Evolutionary conservation across 306 rosid species (phyloP).

Genomic region (Cicer judaicum): DNA sequence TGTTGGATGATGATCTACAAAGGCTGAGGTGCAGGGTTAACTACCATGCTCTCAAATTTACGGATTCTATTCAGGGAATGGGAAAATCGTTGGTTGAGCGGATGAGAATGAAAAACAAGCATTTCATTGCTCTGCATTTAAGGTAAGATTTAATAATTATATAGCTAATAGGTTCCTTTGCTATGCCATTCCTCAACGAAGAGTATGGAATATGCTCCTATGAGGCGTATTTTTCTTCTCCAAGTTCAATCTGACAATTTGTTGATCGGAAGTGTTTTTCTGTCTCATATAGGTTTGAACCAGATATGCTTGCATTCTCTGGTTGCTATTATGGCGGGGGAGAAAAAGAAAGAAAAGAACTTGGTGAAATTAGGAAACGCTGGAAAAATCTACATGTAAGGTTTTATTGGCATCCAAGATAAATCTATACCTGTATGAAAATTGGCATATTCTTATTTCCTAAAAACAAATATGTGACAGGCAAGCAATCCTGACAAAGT

Average conservation of each 20-base stretch:
- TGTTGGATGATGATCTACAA: slow-evolving; percentile 67
- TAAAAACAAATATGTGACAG: slow-evolving; percentile 43
- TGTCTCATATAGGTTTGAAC: slow-evolving; percentile 67
- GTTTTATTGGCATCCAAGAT: slow-evolving; percentile 29
- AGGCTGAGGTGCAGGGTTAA: slow-evolving; percentile 87
- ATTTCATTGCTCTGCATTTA: slow-evolving; percentile 88
- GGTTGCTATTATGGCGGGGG: slow-evolving; percentile 99
- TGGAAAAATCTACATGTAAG: slow-evolving; percentile 89
- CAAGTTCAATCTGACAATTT: slow-evolving; percentile 18
- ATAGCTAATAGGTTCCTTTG: slow-evolving; percentile 31
- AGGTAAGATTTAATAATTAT: slow-evolving; percentile 57
- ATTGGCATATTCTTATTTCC: slow-evolving; percentile 36
- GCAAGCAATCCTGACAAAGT: slow-evolving; percentile 75
- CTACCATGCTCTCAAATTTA: slow-evolving; percentile 84
- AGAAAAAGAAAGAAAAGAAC: slow-evolving; percentile 74
- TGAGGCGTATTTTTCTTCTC: neutral
- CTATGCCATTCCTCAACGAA: slow-evolving; percentile 6
- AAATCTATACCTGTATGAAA: slow-evolving; percentile 14
- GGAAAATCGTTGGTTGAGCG: slow-evolving; percentile 69
- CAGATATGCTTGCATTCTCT: slow-evolving; percentile 98
- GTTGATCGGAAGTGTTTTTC: slow-evolving; percentile 39
- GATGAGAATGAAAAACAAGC: slow-evolving; percentile 73
- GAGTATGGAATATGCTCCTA: neutral
- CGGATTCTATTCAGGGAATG: slow-evolving; percentile 64
- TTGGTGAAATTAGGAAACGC: slow-evolving; percentile 73